Evolutionary conservation across 2,329 filamentous ascomycete genomes (phyloP).

Genomic region (Ophiocordyceps australis): DNA sequence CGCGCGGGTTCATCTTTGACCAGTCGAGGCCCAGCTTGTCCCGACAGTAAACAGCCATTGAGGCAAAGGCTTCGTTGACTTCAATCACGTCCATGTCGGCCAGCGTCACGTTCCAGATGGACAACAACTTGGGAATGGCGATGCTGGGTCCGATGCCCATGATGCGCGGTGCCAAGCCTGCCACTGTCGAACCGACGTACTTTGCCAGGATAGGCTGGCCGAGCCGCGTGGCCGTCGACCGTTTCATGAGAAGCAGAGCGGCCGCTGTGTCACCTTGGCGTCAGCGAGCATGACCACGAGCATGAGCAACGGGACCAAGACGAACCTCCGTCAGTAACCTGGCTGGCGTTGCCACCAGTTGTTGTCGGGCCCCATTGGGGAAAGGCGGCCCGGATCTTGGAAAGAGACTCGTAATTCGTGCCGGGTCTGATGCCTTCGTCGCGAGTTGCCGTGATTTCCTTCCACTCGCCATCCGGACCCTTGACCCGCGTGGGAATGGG

Average conservation of each 20-base stretch:
- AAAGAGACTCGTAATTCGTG: slow-evolving; percentile 66
- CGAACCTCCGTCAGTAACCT: slow-evolving; percentile 78
- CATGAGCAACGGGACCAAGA: slow-evolving; percentile 1
- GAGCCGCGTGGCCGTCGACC: slow-evolving; percentile 69
- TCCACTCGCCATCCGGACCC: slow-evolving; percentile 64
- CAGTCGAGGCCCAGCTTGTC: slow-evolving; percentile 52
- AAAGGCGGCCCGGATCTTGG: slow-evolving; percentile 82
- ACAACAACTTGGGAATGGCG: slow-evolving; percentile 66
- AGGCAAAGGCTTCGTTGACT: slow-evolving; percentile 95
- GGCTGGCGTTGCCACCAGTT: slow-evolving; percentile 85
- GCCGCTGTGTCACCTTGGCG: slow-evolving; percentile 34
- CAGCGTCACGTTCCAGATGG: slow-evolving; percentile 58
- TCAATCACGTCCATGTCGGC: slow-evolving; percentile 81
- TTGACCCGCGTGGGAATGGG: slow-evolving; percentile 71
- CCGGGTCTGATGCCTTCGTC: slow-evolving; percentile 87
- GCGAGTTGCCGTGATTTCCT: slow-evolving; percentile 59
- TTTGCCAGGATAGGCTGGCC: slow-evolving; percentile 88
- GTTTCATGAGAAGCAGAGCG: slow-evolving; percentile 84
- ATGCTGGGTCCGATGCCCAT: slow-evolving; percentile 84
- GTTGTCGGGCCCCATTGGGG: slow-evolving; percentile 72
- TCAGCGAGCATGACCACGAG: neutral
- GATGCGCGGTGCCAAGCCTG: slow-evolving; percentile 78
- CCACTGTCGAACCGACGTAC: slow-evolving; percentile 80
- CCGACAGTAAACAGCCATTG: slow-evolving; percentile 90
- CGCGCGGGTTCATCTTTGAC: slow-evolving; percentile 64